Conservation (phyloP, 352 stramenopile species). For the Ophiocytium majus region DNA sequence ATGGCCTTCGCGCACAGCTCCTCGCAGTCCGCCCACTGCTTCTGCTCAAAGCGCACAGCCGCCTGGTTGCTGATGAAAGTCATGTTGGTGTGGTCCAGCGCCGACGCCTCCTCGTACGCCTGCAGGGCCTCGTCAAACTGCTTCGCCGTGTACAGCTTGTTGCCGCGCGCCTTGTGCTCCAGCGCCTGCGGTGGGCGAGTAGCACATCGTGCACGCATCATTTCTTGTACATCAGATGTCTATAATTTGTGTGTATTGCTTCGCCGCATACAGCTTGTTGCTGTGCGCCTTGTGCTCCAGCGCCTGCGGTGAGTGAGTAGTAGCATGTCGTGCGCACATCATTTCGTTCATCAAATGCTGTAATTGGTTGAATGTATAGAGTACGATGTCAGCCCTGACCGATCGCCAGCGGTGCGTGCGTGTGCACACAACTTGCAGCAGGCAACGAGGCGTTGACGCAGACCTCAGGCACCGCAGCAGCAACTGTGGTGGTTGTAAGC, state of each 20-base stretch:
- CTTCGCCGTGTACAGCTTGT: conserved; percentile 80
- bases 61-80: conserved; percentile 95
- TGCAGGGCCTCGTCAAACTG: conserved; percentile 86
- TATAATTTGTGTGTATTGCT: too few species aligned
- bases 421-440: too few species aligned
- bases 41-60: conserved; percentile 92
- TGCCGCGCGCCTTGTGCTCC: conserved; percentile 88
- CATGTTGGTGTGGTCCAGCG: conserved; percentile 91
- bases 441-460: too few species aligned
- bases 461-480: too few species aligned
- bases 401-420: too few species aligned
- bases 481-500: too few species aligned
- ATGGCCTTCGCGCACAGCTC: conserved; percentile 78
- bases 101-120: conserved; percentile 92
- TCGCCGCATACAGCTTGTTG: conserved; percentile 85
- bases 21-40: conserved; percentile 84
- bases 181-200: conserved; percentile 63
- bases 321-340: too few species aligned
- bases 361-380: too few species aligned
- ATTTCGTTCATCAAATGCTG: too few species aligned
- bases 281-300: conserved; percentile 86
- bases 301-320: conserved; percentile 59
- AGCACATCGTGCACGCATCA: too few species aligned
- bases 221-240: too few species aligned
- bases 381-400: too few species aligned